phyloP scores from a whole-genome alignment of 768 basidiomycete species.

The Dioszegia crocea region DNA sequence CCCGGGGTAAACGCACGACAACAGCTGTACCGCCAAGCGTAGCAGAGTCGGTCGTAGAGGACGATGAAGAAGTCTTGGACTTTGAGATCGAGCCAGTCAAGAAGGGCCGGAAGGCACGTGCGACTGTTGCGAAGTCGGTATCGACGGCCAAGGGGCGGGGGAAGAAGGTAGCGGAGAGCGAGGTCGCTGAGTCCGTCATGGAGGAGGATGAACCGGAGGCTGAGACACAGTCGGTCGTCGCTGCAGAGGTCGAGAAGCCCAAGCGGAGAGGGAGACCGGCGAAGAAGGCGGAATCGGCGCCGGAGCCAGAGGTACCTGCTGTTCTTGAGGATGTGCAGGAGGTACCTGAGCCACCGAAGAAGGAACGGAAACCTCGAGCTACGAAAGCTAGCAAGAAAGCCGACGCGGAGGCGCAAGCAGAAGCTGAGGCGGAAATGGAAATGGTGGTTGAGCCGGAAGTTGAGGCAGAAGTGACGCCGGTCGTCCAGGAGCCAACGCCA shows the following conservation, averaged over 20 bases:
- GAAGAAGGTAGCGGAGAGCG: conserved; percentile 9
- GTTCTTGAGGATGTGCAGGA: conserved; percentile 3
- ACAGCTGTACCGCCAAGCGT: neutral
- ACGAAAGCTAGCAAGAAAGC: conserved; percentile 7
- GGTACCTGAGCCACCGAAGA: neutral
- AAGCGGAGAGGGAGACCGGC: neutral
- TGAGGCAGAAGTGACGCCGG: conserved; percentile 1
- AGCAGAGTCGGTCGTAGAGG: conserved; percentile 4
- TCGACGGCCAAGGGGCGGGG: neutral
- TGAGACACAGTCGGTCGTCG: neutral
- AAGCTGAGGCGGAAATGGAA: conserved; percentile 7
- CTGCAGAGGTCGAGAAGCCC: conserved; percentile 10
- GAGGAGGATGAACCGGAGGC: conserved; percentile 4
- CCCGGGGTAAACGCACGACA: neutral
- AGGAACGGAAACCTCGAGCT: conserved; percentile 4
- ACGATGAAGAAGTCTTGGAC: conserved; percentile 10
- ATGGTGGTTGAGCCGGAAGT: neutral
- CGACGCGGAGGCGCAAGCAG: neutral
- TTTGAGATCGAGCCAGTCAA: conserved; percentile 7
- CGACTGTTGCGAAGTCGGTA: conserved; percentile 24
- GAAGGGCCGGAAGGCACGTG: neutral
- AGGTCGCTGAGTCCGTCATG: conserved; percentile 1
- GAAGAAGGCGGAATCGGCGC: neutral
- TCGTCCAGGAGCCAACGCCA: neutral
- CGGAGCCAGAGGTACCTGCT: neutral